A percentile compares a stretch with the other conserved stretches of the same genome.
Evolutionary conservation across 2,329 filamentous ascomycete species (phyloP).

Genomic region (Trichophyton benhamiae): DNA sequence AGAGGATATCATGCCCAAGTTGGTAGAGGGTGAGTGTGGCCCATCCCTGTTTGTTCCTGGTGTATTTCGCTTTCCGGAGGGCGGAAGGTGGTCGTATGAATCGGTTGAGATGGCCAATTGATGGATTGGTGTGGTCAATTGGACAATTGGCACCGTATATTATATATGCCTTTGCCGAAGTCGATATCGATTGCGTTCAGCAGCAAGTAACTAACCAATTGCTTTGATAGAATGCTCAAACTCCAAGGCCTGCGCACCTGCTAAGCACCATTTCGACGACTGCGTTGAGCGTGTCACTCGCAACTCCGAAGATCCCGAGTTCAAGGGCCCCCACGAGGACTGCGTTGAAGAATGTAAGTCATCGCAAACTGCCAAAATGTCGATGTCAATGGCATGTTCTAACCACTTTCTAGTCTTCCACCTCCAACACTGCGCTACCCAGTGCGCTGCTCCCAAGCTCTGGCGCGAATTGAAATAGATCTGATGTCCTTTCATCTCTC

Average conservation of each 20-base stretch:
- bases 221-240: conserved; percentile 66
- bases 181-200: background rate
- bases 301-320: conserved; percentile 54
- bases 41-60: background rate
- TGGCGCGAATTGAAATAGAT: conserved; percentile 39
- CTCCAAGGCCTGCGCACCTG: conserved; percentile 68
- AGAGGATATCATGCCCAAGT: conserved; percentile 71
- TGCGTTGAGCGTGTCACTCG: conserved; percentile 85
- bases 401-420: conserved; percentile 66
- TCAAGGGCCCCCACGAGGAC: conserved; percentile 71
- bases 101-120: background rate
- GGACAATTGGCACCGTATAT: background rate
- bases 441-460: conserved; percentile 92
- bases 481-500: background rate
- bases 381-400: background rate
- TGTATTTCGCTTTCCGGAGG: background rate
- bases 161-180: background rate
- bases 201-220: background rate
- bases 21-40: conserved; percentile 70
- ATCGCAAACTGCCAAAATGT: background rate
- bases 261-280: conserved; percentile 97
- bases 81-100: background rate
- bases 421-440: conserved; percentile 84
- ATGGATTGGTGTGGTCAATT: background rate
- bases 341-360: conserved; percentile 97